phyloP scores from a whole-genome alignment of 495 filamentous ascomycete genomes.

The Patellaria atrata region DNA sequence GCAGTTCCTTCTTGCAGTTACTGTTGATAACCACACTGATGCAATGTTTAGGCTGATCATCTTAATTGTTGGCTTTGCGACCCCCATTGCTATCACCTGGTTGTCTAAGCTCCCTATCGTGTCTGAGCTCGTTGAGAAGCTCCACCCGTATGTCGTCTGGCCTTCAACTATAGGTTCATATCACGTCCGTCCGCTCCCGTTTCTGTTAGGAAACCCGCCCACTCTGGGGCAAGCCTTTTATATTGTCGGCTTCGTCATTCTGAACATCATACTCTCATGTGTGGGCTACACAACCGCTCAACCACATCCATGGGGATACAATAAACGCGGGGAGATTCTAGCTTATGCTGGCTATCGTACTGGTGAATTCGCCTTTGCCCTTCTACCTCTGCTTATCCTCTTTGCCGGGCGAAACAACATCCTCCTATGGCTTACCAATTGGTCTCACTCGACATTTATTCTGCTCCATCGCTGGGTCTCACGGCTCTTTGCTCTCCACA shows the following conservation, averaged over 20 bases:
- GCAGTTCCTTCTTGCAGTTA: not conserved
- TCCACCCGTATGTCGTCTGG: slow-evolving; percentile 9
- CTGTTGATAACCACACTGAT: not conserved
- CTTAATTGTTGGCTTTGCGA: slow-evolving; percentile 6
- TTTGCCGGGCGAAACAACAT: slow-evolving; percentile 33
- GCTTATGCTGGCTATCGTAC: slow-evolving; percentile 30
- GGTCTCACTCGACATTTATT: slow-evolving; percentile 32
- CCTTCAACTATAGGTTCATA: slow-evolving; percentile 24
- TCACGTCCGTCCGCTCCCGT: slow-evolving; percentile 18
- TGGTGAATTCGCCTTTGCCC: slow-evolving; percentile 25
- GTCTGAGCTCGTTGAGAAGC: slow-evolving; percentile 3
- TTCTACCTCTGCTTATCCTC: slow-evolving; percentile 27
- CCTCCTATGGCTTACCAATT: slow-evolving; percentile 33
- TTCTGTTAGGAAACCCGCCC: slow-evolving; percentile 25
- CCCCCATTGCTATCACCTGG: slow-evolving; percentile 4
- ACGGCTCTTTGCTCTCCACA: slow-evolving; percentile 28
- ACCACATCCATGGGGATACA: slow-evolving; percentile 22
- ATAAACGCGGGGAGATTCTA: slow-evolving; percentile 22
- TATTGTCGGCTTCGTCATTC: slow-evolving; percentile 26
- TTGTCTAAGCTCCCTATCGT: slow-evolving; percentile 7
- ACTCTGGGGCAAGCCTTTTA: slow-evolving; percentile 30
- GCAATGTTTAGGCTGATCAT: slow-evolving; percentile 2
- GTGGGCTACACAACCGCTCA: slow-evolving; percentile 21
- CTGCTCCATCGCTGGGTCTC: slow-evolving; percentile 36
- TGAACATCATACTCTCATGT: slow-evolving; percentile 30